Evolutionary conservation across 164 flowering plant genomes (phyloP), one percentile per base, ranked within the genome.

Genomic region (Saururus chinensis): DNA sequence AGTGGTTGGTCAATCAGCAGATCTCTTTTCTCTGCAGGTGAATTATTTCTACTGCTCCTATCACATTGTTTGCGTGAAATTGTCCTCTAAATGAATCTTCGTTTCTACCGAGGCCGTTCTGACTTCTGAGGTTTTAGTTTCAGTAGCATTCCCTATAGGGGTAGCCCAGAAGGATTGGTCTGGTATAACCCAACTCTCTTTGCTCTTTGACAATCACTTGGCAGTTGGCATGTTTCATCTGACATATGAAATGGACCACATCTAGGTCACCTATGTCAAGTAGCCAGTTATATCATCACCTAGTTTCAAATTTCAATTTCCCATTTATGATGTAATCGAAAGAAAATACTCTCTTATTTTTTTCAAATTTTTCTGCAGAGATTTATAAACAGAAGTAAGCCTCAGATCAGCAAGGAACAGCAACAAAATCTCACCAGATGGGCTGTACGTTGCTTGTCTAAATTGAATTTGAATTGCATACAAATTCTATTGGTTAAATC

Each of bases 371-470:
- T 13, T 56, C 16, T 60, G 58, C 61, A 93, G 98, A 84, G 97
- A 77, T 81, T 90, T 66, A 85, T 93, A 60, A 93, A 90, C 68
- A 75, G 98, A 66, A 89, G 84, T 79, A 88, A 82, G 66, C 96
- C 97, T 57, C 75, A 69, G 23, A 75, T 86, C 20, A 87, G 87
- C 86, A 85, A 86, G 71, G 92, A 83, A 17, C 95, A 90, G 74
- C 98, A 93, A 63, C 96, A 84, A 68, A 93, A 90, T 72, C 92
- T 93, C 19, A 93, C 98, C 7, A 76, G 97, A 85, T 93, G 98
- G 98, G 98, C 97, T 2, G 96, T 90, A 78, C 81, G 92, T 81
- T 69, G 21, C 19, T 75, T 60, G 13, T 53, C 67, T 42, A 13
- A 21, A 51, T 25, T 25, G 51, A 19, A 51, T 41, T 6, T 24